Evolutionary conservation across 2,329 filamentous ascomycete species (phyloP), one percentile per base, ranked within the genome.

Genomic region (Dryadomyces quercus-mongolicae): DNA sequence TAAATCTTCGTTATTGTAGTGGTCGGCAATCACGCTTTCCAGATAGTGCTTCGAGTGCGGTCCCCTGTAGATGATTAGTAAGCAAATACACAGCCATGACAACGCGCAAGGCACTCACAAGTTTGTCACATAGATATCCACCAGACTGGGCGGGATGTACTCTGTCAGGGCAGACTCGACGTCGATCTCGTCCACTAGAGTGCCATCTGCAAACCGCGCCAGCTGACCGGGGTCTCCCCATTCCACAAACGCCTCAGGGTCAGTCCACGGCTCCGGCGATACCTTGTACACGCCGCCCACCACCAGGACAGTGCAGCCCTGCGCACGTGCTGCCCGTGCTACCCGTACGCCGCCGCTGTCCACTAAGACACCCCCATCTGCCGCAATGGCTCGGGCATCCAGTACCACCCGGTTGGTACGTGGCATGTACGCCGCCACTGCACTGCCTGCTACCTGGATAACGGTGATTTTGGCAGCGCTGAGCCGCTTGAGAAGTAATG

Each of bases 361-460:
- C 18, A 89, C 86, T 31, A 97, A 78, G 25, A 95, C 80, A 7
- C 87, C 87, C 52, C 93, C 93, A 63, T 95, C 93, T 51, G 88
- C 88, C 48, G 94, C 82, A 31, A 98, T 88, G 3, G 87, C 85
- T 64, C 91, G 86, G 6, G 92, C 92, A 13, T 87, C 85, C 7
- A 98, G 75, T 50, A 98, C 87, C 57, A 98, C 92, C 72, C 96
- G 96, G 75, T 92, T 94, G 62, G 96, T 88, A 57, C 86, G 83
- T 9, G 91, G 87, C 88, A 98, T 97, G 63, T 97, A 87, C 1
- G 91, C 90, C 71, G 91, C 94, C 53, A 95, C 79, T 10, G 89
- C 87, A 8, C 84, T 85, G 68, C 95, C 91, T 46, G 88, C 83
- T 54, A 97, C 84, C 57, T 88, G 79, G 61, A 96, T 86, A 45